phyloP scores from a whole-genome alignment of 257 asterid species.

The Rehmannia glutinosa region DNA sequence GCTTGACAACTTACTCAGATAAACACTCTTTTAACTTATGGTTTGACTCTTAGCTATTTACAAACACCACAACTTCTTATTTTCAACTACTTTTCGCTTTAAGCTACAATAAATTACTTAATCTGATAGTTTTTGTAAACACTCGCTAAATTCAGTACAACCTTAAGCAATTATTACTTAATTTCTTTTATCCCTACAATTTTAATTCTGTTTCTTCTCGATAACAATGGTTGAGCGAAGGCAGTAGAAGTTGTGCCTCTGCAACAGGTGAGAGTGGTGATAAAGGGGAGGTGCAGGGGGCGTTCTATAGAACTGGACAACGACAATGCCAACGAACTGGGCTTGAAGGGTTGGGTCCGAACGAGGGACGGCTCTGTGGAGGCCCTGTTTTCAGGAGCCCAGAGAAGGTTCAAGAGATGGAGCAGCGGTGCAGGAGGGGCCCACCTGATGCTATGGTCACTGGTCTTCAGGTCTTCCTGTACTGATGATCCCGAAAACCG shows the following conservation, averaged over 20 bases:
- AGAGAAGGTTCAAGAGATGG: slow-evolving; percentile 83
- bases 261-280: slow-evolving; percentile 69
- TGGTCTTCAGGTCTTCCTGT: slow-evolving; percentile 45
- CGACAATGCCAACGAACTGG: slow-evolving; percentile 71
- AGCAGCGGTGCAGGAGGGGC: slow-evolving; percentile 92
- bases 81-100: no score
- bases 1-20: no score
- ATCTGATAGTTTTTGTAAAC: not conserved
- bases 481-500: slow-evolving; percentile 65
- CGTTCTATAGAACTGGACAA: slow-evolving; percentile 85
- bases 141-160: not conserved
- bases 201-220: not conserved
- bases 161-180: not conserved
- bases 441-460: slow-evolving; percentile 84
- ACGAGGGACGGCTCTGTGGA: slow-evolving; percentile 89
- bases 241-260: no score
- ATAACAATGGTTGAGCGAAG: no score
- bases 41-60: no score
- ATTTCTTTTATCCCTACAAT: not conserved
- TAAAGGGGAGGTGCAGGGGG: slow-evolving; percentile 95
- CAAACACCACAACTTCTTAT: no score
- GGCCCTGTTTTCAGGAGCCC: slow-evolving; percentile 68
- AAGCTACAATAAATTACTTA: no score
- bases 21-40: no score
- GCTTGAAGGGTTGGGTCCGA: slow-evolving; percentile 92